Evolutionary conservation across 169 alveolate genomes (phyloP).

Genomic region (Cryptosporidium parvum): DNA sequence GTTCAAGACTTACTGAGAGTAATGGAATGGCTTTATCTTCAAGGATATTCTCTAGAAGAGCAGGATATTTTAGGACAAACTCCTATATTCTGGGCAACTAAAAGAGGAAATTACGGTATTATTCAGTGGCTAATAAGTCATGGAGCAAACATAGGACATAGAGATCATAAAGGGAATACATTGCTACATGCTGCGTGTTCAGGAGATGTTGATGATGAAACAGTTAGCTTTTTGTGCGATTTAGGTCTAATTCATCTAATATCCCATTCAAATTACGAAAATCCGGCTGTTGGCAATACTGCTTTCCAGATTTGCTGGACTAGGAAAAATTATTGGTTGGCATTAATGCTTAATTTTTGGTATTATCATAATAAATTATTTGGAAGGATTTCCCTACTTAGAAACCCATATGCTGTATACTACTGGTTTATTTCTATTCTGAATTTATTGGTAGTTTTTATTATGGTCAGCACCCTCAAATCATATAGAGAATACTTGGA

Average conservation of each 20-base stretch:
- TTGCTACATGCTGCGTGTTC: slow-evolving; percentile 78
- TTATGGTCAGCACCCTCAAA: slow-evolving; percentile 56
- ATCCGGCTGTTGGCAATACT: slow-evolving; percentile 69
- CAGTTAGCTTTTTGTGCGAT: slow-evolving; percentile 77
- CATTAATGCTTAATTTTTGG: slow-evolving; percentile 76
- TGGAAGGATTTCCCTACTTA: slow-evolving; percentile 78
- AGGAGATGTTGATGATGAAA: slow-evolving; percentile 73
- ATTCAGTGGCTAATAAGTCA: slow-evolving; percentile 90
- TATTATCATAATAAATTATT: slow-evolving; percentile 77
- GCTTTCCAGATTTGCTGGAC: slow-evolving; percentile 74
- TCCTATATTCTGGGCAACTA: slow-evolving; percentile 88
- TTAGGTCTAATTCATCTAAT: slow-evolving; percentile 75
- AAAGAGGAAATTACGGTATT: slow-evolving; percentile 85
- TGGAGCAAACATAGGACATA: slow-evolving; percentile 86
- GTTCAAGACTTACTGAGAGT: slow-evolving; percentile 84
- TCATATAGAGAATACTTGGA: slow-evolving; percentile 46
- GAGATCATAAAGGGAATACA: slow-evolving; percentile 80
- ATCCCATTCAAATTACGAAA: slow-evolving; percentile 76
- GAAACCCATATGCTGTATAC: slow-evolving; percentile 81
- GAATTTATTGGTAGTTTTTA: slow-evolving; percentile 76
- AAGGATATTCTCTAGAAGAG: slow-evolving; percentile 91
- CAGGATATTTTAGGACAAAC: slow-evolving; percentile 90
- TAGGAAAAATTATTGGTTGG: slow-evolving; percentile 67
- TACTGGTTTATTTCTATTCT: slow-evolving; percentile 82
- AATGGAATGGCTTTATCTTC: slow-evolving; percentile 86